Percentiles rank a stretch among this genome's conserved stretches.
phyloP scores from a whole-genome alignment of 805 yeast genomes.

The Dipodascopsis tothii region DNA sequence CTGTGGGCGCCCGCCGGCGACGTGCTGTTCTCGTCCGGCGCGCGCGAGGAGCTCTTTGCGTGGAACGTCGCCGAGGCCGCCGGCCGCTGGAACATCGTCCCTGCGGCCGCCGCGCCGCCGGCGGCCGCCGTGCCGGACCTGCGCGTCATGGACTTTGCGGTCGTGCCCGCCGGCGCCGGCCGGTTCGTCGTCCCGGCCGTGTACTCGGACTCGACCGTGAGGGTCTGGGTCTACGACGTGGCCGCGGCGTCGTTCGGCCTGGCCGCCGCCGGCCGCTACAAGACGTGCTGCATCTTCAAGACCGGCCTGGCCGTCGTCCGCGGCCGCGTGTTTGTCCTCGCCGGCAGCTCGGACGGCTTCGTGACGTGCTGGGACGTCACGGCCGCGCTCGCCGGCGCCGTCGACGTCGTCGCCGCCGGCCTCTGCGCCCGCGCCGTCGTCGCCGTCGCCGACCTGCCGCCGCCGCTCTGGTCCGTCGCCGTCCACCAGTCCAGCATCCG shows the following conservation, averaged over 20 bases:
- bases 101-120: constrained; percentile 50
- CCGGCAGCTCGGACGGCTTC: constrained; percentile 80
- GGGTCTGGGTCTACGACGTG: constrained; percentile 39
- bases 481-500: constrained; percentile 85
- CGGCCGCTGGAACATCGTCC: constrained; percentile 35
- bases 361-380: constrained; percentile 55
- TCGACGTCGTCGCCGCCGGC: neutral
- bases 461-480: constrained; percentile 31
- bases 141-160: constrained; percentile 79
- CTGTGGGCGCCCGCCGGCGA: constrained; percentile 38
- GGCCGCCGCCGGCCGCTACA: constrained; percentile 47
- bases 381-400: constrained; percentile 5
- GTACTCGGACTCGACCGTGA: constrained; percentile 77
- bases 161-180: constrained; percentile 24
- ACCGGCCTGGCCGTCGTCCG: constrained; percentile 41
- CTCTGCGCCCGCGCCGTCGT: neutral
- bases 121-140: constrained; percentile 64
- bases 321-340: constrained; percentile 33
- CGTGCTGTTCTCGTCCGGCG: constrained; percentile 44
- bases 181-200: constrained; percentile 53
- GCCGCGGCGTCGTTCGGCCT: constrained; percentile 36
- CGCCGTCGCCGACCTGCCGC: constrained; percentile 7
- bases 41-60: constrained; percentile 77
- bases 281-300: constrained; percentile 70
- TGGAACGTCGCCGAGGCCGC: constrained; percentile 53